Evolutionary conservation across 176 grass and related monocot genomes (phyloP), one percentile per base, ranked within the genome.

Genomic region (Poa annua): DNA sequence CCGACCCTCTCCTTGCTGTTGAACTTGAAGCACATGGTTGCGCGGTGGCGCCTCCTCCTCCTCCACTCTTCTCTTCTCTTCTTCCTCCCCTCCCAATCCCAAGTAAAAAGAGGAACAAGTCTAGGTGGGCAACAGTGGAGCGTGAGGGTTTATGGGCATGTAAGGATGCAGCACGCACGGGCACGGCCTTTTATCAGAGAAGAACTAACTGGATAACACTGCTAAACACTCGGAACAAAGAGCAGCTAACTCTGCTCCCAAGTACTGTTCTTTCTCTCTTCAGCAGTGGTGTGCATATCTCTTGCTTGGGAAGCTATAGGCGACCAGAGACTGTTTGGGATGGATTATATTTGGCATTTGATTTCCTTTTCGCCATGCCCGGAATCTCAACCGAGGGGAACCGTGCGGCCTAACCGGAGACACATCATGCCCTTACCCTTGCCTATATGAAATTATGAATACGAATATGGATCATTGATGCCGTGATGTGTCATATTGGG

Each of bases 1-100:
- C 88, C 88, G 5, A 68, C 50, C 2, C 21, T 16, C 84, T 90
- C 73, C 80, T 14, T 86, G 49, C 29, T 86, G 29, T 47, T 90
- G 59, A 16, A 19, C 84, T 47, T 81, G 45, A 78, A 74, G 71
- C 84, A 83, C 84, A 86, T 86, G 16, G 12, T 25, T 10, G 8
- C 8, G 7, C 39, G 7, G 32, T 4, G 7, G 13, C 64, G 0
- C 10, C 55, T 6, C 15, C 33, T 0, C 38, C 35, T 3, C 6
- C 10, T 39, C 24, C n/a, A 3, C 11, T 71, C 12, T 20, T 14
- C 4, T 21, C 7, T 83, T 16, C 13, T 41, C 38, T 39, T 39
- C 38, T 39, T 39, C 38, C 38, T 39, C 38, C 39, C 39, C 39
- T 42, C 39, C 39, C 39, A 42, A 10, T 10, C 39, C 39, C 39